Percentiles rank a stretch among this genome's conserved stretches.
phyloP scores from a whole-genome alignment of 2,329 filamentous ascomycete genomes.

The Aquanectria penicillioides region DNA sequence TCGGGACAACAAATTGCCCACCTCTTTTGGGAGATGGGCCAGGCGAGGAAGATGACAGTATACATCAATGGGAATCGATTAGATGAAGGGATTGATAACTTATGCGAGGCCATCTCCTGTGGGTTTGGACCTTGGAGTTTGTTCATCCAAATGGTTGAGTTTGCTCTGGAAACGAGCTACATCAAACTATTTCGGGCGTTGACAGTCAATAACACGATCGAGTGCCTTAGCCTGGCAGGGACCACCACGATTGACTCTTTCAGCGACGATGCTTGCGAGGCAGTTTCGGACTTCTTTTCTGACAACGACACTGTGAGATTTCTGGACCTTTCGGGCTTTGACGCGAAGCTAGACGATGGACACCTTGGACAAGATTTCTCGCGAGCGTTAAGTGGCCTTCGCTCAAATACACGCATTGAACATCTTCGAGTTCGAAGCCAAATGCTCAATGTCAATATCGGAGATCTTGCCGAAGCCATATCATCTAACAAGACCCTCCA shows the following conservation, averaged over 20 bases:
- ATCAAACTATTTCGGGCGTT: conserved; percentile 61
- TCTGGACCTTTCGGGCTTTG: conserved; percentile 66
- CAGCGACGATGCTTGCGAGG: conserved; percentile 57
- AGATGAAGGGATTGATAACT: conserved; percentile 61
- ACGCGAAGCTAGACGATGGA: conserved; percentile 66
- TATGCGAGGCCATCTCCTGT: conserved; percentile 58
- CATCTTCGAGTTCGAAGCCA: conserved; percentile 67
- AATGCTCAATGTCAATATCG: conserved; percentile 63
- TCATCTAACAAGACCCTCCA: conserved; percentile 58
- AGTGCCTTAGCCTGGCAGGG: conserved; percentile 64
- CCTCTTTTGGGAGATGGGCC: conserved; percentile 62
- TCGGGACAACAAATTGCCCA: conserved; percentile 60
- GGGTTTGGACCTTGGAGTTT: conserved; percentile 61
- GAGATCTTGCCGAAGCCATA: conserved; percentile 61
- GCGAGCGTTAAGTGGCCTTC: conserved; percentile 58
- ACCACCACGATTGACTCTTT: conserved; percentile 60
- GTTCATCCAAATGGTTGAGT: conserved; percentile 68
- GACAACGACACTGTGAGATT: conserved; percentile 61
- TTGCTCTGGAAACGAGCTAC: conserved; percentile 61
- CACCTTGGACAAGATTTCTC: conserved; percentile 65
- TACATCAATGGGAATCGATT: conserved; percentile 63
- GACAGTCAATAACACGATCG: conserved; percentile 59
- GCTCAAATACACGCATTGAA: conserved; percentile 54
- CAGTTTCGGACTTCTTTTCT: conserved; percentile 62
- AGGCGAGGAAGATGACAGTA: conserved; percentile 58